Percentiles rank a stretch among this genome's conserved stretches.
Evolutionary conservation across 257 asterid genomes (phyloP).

Genomic region (Capsicum chinense): DNA sequence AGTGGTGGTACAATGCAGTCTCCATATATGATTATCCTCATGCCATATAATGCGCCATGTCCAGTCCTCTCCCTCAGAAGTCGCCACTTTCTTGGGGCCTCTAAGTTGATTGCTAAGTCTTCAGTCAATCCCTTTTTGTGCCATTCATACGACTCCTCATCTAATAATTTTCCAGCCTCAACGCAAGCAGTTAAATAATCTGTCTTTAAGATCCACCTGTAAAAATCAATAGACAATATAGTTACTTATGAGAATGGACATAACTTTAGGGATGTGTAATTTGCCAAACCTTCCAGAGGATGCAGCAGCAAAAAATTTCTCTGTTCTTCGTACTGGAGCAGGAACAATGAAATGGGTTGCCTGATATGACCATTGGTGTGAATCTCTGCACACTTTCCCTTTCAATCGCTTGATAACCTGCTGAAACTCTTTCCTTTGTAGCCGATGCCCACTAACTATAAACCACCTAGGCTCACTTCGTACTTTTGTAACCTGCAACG

Average conservation of each 20-base stretch:
- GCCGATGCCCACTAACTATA: constrained; percentile 78
- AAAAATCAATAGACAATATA: constrained; percentile 24
- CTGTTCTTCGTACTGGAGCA: constrained; percentile 85
- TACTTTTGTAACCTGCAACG: constrained; percentile 7
- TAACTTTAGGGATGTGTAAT: background rate
- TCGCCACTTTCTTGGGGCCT: constrained; percentile 97
- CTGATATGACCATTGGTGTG: constrained; percentile 96
- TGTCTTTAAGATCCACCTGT: constrained; percentile 94
- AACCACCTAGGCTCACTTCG: constrained; percentile 63
- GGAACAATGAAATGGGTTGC: constrained; percentile 94
- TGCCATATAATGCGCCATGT: constrained; percentile 87
- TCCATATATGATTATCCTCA: constrained; percentile 79
- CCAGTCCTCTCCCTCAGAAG: constrained; percentile 82
- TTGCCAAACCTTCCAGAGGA: constrained; percentile 88
- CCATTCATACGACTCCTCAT: constrained; percentile 90
- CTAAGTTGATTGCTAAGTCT: constrained; percentile 92
- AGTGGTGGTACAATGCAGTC: constrained; percentile 92
- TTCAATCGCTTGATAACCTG: constrained; percentile 68
- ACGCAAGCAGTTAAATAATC: constrained; percentile 81
- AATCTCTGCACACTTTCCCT: constrained; percentile 85
- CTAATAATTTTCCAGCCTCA: constrained; percentile 72
- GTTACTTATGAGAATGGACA: background rate
- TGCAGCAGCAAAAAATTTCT: constrained; percentile 93
- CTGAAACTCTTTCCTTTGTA: constrained; percentile 90
- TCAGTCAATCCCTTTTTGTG: constrained; percentile 78